phyloP scores from a whole-genome alignment of 345 rosid genomes.

The Salix purpurea region DNA sequence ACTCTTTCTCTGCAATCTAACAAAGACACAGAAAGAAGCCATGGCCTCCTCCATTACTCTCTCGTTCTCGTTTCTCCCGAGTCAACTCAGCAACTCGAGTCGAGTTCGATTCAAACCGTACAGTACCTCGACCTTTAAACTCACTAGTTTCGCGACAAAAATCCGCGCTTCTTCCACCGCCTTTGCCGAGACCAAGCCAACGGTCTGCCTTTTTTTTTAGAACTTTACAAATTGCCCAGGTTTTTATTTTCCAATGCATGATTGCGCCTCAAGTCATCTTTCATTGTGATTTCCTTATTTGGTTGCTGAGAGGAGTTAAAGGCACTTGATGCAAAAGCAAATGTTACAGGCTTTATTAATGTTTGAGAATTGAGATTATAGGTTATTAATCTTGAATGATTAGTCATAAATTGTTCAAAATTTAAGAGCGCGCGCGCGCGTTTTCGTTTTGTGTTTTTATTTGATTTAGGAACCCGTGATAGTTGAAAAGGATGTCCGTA shows the following conservation, averaged over 20 bases:
- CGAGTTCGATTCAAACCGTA: conserved; percentile 2
- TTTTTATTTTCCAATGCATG: neutral
- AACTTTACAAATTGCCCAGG: neutral
- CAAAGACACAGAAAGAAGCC: neutral
- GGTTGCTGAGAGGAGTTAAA: neutral
- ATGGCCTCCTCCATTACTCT: conserved; percentile 24
- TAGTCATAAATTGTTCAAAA: neutral
- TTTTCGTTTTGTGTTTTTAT: neutral
- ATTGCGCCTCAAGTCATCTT: neutral
- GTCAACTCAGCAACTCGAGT: conserved; percentile 16
- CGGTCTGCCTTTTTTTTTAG: conserved; percentile 20
- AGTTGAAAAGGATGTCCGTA: conserved; percentile 30
- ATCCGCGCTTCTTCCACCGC: conserved; percentile 45
- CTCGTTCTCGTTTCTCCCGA: conserved; percentile 15
- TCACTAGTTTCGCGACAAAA: conserved; percentile 11
- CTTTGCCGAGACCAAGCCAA: conserved; percentile 35
- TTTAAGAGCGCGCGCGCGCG: neutral
- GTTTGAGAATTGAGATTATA: neutral
- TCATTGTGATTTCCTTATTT: neutral
- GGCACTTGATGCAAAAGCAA: neutral
- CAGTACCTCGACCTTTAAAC: neutral
- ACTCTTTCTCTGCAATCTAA: neutral
- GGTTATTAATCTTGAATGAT: neutral
- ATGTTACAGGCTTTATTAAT: neutral
- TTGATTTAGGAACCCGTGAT: conserved; percentile 26